These are phyloP conservation scores for Trichosporon coremiiforme DNA, from an alignment of 1,284 basidiomycete species.

Conservation along the genomic window DNA sequence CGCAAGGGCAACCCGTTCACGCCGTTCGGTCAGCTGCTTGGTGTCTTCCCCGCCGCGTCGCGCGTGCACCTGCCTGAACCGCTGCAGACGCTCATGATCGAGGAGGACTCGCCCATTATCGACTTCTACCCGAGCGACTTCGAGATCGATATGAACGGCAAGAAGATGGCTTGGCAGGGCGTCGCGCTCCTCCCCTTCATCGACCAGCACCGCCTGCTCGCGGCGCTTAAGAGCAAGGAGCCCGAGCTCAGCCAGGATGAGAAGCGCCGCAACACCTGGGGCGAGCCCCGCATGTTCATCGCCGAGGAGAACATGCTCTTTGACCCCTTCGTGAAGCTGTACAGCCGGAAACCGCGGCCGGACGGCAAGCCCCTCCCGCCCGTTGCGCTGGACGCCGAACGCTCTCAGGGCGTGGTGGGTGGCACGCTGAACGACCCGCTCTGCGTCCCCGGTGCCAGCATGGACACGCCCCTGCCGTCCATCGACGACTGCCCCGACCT, in stretches of 20 bases:
- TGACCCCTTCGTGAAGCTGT: conserved; percentile 77
- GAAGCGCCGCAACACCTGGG: conserved; percentile 78
- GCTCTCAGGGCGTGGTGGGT: conserved; percentile 79
- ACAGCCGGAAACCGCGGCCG: conserved; percentile 70
- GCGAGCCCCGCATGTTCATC: conserved; percentile 83
- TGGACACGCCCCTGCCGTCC: conserved; percentile 69
- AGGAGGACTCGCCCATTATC: conserved; percentile 84
- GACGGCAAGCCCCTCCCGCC: conserved; percentile 60
- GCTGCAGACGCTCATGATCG: conserved; percentile 87
- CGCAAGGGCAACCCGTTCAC: conserved; percentile 80
- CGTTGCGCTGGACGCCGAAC: conserved; percentile 65
- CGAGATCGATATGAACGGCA: conserved; percentile 99
- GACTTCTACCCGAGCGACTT: conserved; percentile 95
- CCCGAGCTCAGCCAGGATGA: conserved; percentile 78
- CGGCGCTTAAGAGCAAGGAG: conserved; percentile 78
- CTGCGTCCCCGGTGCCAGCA: conserved; percentile 89
- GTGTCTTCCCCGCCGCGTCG: conserved; percentile 94
- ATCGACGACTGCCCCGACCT: conserved; percentile 67
- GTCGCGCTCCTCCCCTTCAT: conserved; percentile 97
- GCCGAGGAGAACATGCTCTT: conserved; percentile 81
- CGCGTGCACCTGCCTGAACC: conserved; percentile 81
- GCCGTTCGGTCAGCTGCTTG: conserved; percentile 97
- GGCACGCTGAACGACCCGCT: conserved; percentile 78
- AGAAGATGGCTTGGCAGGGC: conserved; percentile 99
- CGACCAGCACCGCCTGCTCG: conserved; percentile 79